These are phyloP conservation scores for Fraxinus angustifolia DNA, from an alignment of 305 asterid species.

Conservation along the genomic window DNA sequence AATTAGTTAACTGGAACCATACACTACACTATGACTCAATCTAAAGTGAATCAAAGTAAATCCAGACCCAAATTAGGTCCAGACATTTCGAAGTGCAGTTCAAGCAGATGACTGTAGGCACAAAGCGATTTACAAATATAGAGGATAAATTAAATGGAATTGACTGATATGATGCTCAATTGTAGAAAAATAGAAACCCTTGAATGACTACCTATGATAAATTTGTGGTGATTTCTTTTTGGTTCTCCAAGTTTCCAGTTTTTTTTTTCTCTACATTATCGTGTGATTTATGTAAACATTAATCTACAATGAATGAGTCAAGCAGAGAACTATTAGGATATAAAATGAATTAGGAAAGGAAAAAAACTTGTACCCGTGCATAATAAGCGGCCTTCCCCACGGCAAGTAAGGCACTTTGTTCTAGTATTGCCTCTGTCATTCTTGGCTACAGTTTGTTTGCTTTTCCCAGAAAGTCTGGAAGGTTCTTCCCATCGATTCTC, in stretches of 20 bases:
- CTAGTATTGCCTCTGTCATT: constrained; percentile 30
- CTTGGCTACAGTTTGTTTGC: constrained; percentile 31
- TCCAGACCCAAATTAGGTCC: background rate
- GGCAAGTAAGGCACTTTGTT: constrained; percentile 59
- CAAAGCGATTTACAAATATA: background rate
- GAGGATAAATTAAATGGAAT: background rate
- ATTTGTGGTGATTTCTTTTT: background rate
- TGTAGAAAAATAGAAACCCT: background rate
- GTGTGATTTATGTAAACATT: background rate
- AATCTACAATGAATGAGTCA: background rate
- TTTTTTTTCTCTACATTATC: background rate
- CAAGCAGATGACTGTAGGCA: background rate
- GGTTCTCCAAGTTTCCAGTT: background rate
- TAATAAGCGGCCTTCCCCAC: constrained; percentile 81
- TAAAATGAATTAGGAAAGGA: constrained; percentile 10
- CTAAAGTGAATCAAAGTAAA: background rate
- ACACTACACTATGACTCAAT: background rate
- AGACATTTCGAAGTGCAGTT: background rate
- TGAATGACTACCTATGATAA: background rate
- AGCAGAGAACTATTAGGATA: background rate
- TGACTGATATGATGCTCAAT: background rate
- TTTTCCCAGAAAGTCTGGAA: constrained; percentile 58
- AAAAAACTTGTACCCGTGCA: constrained; percentile 68
- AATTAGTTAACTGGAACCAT: background rate
- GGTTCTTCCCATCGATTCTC: constrained; percentile 97